phyloP scores from a whole-genome alignment of 2,329 filamentous ascomycete species.

The Talaromyces rugulosus region DNA sequence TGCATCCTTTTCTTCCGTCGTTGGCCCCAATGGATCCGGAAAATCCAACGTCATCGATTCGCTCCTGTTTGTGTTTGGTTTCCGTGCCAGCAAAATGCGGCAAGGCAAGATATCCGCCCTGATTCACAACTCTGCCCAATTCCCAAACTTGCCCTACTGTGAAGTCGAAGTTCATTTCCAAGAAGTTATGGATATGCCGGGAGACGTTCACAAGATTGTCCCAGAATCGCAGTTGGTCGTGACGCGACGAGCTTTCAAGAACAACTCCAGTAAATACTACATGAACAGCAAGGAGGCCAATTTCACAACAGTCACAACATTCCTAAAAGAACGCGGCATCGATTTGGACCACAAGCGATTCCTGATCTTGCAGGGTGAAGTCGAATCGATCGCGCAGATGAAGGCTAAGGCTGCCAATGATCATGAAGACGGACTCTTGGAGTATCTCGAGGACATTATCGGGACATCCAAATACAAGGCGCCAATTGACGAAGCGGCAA shows the following conservation, averaged over 20 bases:
- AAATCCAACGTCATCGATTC: conserved; percentile 99
- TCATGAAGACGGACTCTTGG: conserved; percentile 90
- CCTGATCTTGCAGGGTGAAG: conserved; percentile 92
- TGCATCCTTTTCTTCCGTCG: conserved; percentile 93
- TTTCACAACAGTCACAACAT: conserved; percentile 83
- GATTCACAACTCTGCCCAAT: conserved; percentile 91
- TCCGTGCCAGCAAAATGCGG: conserved; percentile 97
- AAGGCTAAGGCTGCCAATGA: conserved; percentile 93
- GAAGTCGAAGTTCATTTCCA: conserved; percentile 97
- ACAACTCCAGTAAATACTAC: conserved; percentile 98
- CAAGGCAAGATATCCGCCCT: conserved; percentile 97
- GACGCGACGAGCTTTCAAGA: conserved; percentile 91
- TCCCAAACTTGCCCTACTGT: conserved; percentile 80
- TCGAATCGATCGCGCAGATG: conserved; percentile 99
- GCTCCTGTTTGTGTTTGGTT: conserved; percentile 96
- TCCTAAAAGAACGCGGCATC: conserved; percentile 82
- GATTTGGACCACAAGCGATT: conserved; percentile 98
- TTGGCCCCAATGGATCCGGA: conserved; percentile 94
- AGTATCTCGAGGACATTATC: conserved; percentile 98
- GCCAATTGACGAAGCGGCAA: conserved; percentile 88
- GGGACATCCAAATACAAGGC: conserved; percentile 98
- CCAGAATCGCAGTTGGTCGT: conserved; percentile 82
- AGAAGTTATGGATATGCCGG: conserved; percentile 84
- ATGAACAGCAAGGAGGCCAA: conserved; percentile 87
- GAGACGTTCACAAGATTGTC: conserved; percentile 69